Base-by-base conservation (phyloP, 352 stramenopile species). In the Phytopythium oedochilum region DNA sequence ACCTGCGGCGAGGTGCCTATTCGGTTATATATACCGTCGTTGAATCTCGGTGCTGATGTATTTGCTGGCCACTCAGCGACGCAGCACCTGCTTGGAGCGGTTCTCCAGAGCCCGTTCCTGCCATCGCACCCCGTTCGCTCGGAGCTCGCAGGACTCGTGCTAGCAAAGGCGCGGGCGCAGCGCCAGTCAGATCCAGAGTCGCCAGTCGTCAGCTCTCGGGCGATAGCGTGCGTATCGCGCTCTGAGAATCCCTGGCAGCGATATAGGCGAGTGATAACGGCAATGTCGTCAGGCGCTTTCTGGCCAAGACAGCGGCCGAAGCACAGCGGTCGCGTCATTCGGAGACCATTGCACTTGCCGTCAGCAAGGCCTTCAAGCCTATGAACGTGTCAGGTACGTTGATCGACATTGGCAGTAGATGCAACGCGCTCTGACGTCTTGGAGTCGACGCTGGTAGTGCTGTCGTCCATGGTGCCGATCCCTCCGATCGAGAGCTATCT, bases 101-200 rank as follows among this genome's bases (percentile, higher is more conserved):
- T 82, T 44, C 49, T 82, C n/a, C 64, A 81, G 54, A 85, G 75
- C 56, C 64, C 70, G n/a, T 85, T 72, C 47, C 45, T 85, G 31
- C 25, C 59, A n/a, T 62, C 67, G 9, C 70, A 81, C 34, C 72
- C 75, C 18, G 73, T 73, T 5, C 69, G 67, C 12, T 80, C 69
- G 2, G 64, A 80, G 60, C 38, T 84, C 31, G 25, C 78, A 20
- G 34, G 62, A 25, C 55, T 60, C 12, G 63, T 76, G 17, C 52
- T 84, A 6, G 49, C 68, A 3, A 52, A 78, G 40, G 57, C 66
- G 11, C 57, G 54, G 17, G 55, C 38, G 20, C 54, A 63, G 39
- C 50, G 59, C 8, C 28, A 55, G 28, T 43, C 38, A 7, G 34
- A 53, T 32, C 43, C 57, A n/a, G 53, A 60, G 17, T 46, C 43